Evolutionary conservation across 495 filamentous ascomycete genomes (phyloP), one percentile per base, ranked within the genome.

Genomic region (Geopyxis carbonaria): DNA sequence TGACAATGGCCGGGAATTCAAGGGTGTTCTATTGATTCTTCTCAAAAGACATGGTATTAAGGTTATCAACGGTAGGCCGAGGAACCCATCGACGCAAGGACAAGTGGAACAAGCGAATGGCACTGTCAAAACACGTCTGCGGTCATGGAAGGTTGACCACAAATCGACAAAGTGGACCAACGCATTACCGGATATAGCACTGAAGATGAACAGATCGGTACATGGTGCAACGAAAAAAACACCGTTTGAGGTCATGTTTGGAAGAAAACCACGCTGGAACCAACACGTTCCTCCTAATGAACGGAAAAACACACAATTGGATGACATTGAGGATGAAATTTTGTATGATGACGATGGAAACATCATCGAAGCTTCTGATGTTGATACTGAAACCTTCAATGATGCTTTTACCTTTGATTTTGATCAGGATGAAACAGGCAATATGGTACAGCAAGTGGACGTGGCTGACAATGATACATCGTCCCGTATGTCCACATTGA

Each of bases 1-100:
- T 16, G 42, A 52, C 38, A 52, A 52, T 39, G 30, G 38, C 10
- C 5, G 2, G 1, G 40, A 48, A 23, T 48, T 51, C 21, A 50
- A 50, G 37, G 39, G 44, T 22, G 9, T 6, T 18, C 19, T 33
- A 14, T 5, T 33, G 5, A 5, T 14, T 14, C 31, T 33, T 5
- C 31, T 33, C 5, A 33, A 33, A 33, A 6, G 5, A 5, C 13
- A 6, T 18, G 31, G 13, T 18, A 33, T 33, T 14, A 5, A 6
- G 6, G 13, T 33, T 5, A 14, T 33, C 13, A 33, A 14, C 13
- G 31, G 31, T 14, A 5, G 31, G 19, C 13, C 31, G n/a, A 11
- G 13, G 13, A 33, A 11, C 13, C 31, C 31, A 33, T 5, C n/a
- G 19, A 33, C 31, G 13, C 31, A 33, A 14, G 31, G 31, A 5